Evolutionary conservation across 306 rosid genomes (phyloP).

Genomic region (Quercus ilex): DNA sequence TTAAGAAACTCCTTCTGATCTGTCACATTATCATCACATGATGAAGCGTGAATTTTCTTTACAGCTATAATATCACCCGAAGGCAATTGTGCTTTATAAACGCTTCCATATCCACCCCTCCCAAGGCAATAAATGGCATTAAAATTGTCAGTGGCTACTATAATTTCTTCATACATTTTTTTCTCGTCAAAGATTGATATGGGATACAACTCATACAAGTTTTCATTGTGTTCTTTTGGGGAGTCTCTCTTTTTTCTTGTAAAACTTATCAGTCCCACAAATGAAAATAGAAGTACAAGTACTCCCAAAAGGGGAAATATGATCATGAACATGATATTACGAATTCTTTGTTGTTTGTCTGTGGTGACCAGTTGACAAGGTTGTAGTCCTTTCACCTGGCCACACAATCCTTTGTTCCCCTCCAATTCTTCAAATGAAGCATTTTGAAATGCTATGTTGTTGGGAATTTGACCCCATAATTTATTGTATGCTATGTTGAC

Average conservation of each 20-base stretch:
- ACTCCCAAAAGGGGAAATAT: constrained; percentile 5
- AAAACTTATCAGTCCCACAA: neutral
- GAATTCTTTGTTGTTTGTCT: neutral
- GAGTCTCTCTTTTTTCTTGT: neutral
- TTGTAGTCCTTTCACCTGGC: neutral
- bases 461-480: constrained; percentile 16
- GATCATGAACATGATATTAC: neutral
- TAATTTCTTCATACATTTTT: constrained; percentile 14
- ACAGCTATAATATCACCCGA: neutral
- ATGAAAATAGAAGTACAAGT: neutral
- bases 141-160: constrained; percentile 22
- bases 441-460: constrained; percentile 9
- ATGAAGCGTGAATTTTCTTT: constrained; percentile 4
- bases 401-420: constrained; percentile 24
- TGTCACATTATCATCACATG: neutral
- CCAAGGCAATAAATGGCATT: constrained; percentile 23
- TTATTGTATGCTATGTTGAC: constrained; percentile 15
- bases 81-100: constrained; percentile 15
- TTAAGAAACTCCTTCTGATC: constrained; percentile 17
- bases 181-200: constrained; percentile 4
- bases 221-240: neutral
- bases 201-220: neutral
- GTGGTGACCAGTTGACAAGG: neutral
- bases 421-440: neutral
- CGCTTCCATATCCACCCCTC: constrained; percentile 25